Base-by-base conservation (phyloP, 768 basidiomycete genomes). In the Trametes gibbosa region DNA sequence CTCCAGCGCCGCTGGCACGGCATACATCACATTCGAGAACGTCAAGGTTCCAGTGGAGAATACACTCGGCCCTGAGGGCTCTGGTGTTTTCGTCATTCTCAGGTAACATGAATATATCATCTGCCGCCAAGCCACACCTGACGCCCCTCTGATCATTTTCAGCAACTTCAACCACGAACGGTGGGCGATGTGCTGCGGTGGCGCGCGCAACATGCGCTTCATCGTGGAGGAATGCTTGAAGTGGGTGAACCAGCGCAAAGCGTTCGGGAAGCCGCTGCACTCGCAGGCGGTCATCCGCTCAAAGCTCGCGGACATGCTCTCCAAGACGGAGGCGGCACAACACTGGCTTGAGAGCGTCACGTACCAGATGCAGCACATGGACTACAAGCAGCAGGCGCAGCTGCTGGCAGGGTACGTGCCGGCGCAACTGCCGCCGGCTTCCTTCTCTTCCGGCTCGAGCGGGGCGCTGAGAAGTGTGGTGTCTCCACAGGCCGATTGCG, bases 121-220 rank as follows among this genome's bases (percentile, higher is more conserved):
- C 9, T n/a, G 46, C 21, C 32, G 7, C 25, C 12, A 29, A 8
- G 3, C 21, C 7, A 21, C 43, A 24, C 5, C 40, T 7, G 37
- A 40, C 37, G 34, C 79, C 39, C 34, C 17, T n/a, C n/a, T n/a
- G n/a, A n/a, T n/a, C 2, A 25, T 32, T 78, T 76, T 25, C 77
- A 73, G 89, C 62, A 98, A 96, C 75, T 97, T 96, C 76, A 96
- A 96, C 70, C 93, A 95, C 72, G 94, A 95, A 70, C 87, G 90
- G 64, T 95, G 91, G 92, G 90, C 91, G 25, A 95, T 95, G 89
- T 84, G 82, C 69, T 90, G 90, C 65, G 76, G 82, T 32, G 85
- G 83, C 24, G 85, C 84, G 19, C 76, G 81, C 39, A 70, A 75
- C 23, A 92, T 94, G 65, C 84, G 94, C 32, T 50, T 73, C 23